These are phyloP conservation scores for Williopsis jadinii DNA, from an alignment of 1,139 yeast genomes.

Conservation along the genomic window DNA sequence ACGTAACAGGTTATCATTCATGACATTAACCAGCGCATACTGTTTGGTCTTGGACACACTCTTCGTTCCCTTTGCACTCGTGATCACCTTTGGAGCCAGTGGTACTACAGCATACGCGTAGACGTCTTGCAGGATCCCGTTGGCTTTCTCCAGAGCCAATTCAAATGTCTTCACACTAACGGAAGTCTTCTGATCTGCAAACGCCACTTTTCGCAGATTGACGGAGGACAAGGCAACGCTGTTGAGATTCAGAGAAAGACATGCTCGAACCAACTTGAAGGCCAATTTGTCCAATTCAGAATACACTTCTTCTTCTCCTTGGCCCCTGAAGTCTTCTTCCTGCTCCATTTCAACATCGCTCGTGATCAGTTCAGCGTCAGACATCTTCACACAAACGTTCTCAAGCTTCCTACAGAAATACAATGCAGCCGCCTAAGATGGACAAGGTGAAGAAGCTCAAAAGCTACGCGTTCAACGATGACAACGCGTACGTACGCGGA, in stretches of 20 bases:
- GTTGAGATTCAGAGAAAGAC: constrained; percentile 18
- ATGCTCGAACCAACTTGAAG: constrained; percentile 14
- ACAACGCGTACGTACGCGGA: too few species aligned
- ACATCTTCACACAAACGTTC: neutral
- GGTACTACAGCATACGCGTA: constrained; percentile 13
- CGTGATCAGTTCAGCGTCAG: constrained; percentile 11
- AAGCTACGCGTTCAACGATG: too few species aligned
- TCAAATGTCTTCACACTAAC: constrained; percentile 8
- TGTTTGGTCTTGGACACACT: constrained; percentile 8
- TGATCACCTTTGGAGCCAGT: constrained; percentile 11
- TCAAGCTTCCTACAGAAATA: too few species aligned
- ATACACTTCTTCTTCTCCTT: neutral
- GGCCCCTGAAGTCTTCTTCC: neutral
- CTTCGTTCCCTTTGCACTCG: constrained; percentile 5
- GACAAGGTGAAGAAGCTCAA: too few species aligned
- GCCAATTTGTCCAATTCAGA: constrained; percentile 1
- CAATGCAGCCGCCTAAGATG: too few species aligned
- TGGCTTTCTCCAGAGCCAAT: constrained; percentile 13
- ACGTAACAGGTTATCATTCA: constrained; percentile 9
- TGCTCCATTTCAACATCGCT: neutral
- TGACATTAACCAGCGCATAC: constrained; percentile 12
- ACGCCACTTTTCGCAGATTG: constrained; percentile 17
- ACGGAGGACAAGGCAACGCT: constrained; percentile 17
- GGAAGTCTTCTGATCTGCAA: constrained; percentile 6
- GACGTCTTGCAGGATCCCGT: constrained; percentile 9